Percentiles rank a stretch among this genome's conserved stretches.
phyloP scores from a whole-genome alignment of 1,284 basidiomycete species.

The Chondrostereum purpureum region DNA sequence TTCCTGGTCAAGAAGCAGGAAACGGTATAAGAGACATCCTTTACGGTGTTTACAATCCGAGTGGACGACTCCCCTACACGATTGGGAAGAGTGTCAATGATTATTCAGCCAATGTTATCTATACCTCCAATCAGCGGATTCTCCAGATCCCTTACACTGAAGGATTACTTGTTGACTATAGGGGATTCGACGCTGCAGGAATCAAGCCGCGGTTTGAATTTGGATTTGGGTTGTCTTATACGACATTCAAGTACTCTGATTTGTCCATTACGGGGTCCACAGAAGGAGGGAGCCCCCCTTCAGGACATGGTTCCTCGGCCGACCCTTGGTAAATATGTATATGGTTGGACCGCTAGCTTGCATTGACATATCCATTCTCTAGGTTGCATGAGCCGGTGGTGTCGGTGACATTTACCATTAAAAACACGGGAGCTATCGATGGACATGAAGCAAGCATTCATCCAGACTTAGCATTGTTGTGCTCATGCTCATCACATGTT shows the following conservation, averaged over 20 bases:
- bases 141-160: constrained; percentile 40
- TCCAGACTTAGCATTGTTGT: constrained; percentile 1
- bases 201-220: constrained; percentile 61
- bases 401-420: constrained; percentile 37
- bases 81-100: constrained; percentile 54
- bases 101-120: constrained; percentile 44
- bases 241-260: constrained; percentile 50
- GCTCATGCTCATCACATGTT: constrained; percentile 1
- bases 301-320: constrained; percentile 38
- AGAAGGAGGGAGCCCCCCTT: constrained; percentile 30
- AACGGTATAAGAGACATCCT: constrained; percentile 58
- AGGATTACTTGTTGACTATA: constrained; percentile 59
- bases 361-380: neutral
- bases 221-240: constrained; percentile 68
- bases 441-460: constrained; percentile 37
- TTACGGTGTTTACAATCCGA: constrained; percentile 62
- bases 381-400: constrained; percentile 41
- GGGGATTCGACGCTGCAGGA: constrained; percentile 51
- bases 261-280: constrained; percentile 36
- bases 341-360: neutral
- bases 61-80: constrained; percentile 53
- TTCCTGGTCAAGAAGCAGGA: constrained; percentile 71
- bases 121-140: constrained; percentile 22
- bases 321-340: constrained; percentile 32
- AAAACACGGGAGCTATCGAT: constrained; percentile 38